These are phyloP conservation scores for Perilla frutescens DNA, from an alignment of 257 asterid species.

Conservation along the genomic window DNA sequence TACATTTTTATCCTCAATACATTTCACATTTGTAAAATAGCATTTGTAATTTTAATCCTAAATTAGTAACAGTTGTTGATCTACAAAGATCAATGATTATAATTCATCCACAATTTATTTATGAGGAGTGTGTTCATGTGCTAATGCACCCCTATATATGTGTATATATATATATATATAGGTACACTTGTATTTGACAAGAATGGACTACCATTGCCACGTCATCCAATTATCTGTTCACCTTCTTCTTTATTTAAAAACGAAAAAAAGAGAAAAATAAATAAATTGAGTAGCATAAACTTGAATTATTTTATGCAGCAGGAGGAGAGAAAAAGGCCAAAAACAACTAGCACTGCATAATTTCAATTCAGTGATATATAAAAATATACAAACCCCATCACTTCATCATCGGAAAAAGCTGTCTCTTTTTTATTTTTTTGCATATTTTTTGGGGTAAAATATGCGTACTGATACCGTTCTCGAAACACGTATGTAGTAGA, in stretches of 20 bases:
- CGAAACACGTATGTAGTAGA: conserved; percentile 26
- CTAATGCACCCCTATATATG: no score
- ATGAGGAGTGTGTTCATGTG: no score
- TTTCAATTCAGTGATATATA: conserved; percentile 26
- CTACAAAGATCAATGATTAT: no score
- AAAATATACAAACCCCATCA: conserved; percentile 32
- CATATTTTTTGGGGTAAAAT: conserved; percentile 15
- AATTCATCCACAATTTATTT: no score
- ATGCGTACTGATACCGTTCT: conserved; percentile 35
- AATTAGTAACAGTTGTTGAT: no score
- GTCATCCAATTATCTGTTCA: conserved; percentile 24
- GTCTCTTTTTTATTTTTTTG: conserved; percentile 17
- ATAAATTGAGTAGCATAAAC: conserved; percentile 10
- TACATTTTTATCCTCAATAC: no score
- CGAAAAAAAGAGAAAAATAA: not conserved
- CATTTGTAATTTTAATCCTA: no score
- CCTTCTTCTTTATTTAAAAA: conserved; percentile 10
- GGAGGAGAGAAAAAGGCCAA: not conserved
- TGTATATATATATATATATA: no score
- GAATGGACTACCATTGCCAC: conserved; percentile 38
- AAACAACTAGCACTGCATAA: not conserved
- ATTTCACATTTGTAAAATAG: no score
- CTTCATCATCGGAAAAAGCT: conserved; percentile 31
- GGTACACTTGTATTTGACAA: conserved; percentile 35
- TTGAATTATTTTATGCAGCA: conserved; percentile 27